Evolutionary conservation across 83 land plant genomes (phyloP), one percentile per base, ranked within the genome.

Genomic region (Picea abies): DNA sequence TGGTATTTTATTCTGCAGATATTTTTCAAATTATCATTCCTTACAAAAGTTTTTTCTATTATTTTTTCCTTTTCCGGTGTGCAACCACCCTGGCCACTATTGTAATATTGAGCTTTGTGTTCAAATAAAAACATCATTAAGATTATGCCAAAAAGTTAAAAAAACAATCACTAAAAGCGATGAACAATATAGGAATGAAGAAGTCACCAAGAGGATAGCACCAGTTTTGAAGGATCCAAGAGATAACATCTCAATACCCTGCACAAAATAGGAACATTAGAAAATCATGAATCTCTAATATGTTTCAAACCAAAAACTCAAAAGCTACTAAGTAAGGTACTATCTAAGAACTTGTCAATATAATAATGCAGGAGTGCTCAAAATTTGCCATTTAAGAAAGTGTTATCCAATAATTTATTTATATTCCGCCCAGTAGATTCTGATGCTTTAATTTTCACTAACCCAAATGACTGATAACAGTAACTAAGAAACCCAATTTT

Each of bases 241-340:
- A 64, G 99, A 98, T 20, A 98, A 91, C 97, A 96, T 93, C 82
- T 96, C 99, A 87, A 98, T 98, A 78, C 99, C 99, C 99, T 98
- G 94, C 81, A 94, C 17, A 86, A 78, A 52, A 69, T 20, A 25
- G 16, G 62, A 76, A 56, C 23, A 5, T 5, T 11, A 4, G 65
- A 60, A 2, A 79, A 67, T 22, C 70, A 67, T 22, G 23, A 22
- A 22, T 67, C n/a, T 67, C 70, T 26, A 17, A 26, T 10, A 26
- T 12, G 7, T 22, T 26, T 67, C 70, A 67, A 26, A 22, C 9
- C 22, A 22, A 22, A 22, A 67, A 20, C 1, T 19, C 23, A 67
- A 67, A 22, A 22, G 4, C 70, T 8, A 26, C 23, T 8, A 67
- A 22, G 23, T 6, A 65, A 8, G 70, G 15, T 10, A 22, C 10